Conservation (phyloP, 352 stramenopile species). For the Phytophthora hibernalis region DNA sequence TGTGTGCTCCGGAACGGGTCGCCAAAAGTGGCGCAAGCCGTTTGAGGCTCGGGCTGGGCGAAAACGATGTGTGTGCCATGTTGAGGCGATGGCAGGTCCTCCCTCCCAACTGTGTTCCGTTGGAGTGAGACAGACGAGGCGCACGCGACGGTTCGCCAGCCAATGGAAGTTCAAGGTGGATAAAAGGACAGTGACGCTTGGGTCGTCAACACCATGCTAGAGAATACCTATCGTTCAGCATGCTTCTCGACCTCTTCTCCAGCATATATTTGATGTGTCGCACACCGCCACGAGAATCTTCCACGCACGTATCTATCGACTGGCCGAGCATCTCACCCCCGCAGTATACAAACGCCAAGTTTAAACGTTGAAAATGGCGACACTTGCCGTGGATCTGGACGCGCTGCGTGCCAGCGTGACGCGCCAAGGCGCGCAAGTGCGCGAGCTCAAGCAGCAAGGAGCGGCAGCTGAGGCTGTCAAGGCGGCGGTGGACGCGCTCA, state of each 20-base stretch:
- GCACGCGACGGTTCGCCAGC: conserved; percentile 12
- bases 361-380: conserved; percentile 18
- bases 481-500: conserved; percentile 92
- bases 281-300: conserved; percentile 17
- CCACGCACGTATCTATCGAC: neutral
- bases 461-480: conserved; percentile 87
- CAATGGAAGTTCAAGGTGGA: conserved; percentile 17
- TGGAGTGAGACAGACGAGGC: conserved; percentile 12
- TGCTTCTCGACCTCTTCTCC: neutral
- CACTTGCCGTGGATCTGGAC: conserved; percentile 89
- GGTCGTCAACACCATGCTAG: neutral
- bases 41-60: neutral
- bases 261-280: conserved; percentile 7
- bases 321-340: neutral
- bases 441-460: conserved; percentile 97
- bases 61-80: conserved; percentile 13
- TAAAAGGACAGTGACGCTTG: neutral
- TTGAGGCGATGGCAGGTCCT: conserved; percentile 24
- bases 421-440: conserved; percentile 94
- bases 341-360: conserved; percentile 35
- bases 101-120: conserved; percentile 16
- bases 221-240: neutral
- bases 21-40: neutral
- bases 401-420: conserved; percentile 95
- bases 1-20: conserved; percentile 10